phyloP scores from a whole-genome alignment of 371 early-diverging fungal species.

The Apophysomyces variabilis region DNA sequence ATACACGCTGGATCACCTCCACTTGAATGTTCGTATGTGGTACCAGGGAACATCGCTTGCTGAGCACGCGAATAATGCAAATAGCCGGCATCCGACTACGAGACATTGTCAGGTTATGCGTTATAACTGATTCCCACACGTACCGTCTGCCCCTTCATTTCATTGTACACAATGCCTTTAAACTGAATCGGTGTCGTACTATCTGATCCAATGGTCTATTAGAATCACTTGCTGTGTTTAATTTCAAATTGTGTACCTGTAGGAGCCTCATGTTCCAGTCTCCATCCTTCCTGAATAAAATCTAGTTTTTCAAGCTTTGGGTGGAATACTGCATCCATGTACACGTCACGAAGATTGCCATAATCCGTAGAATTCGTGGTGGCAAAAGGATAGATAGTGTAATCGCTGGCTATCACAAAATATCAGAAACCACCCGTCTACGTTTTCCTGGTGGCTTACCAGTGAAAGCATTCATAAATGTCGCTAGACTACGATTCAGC shows the following conservation, averaged over 20 bases:
- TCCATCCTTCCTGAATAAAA: constrained; percentile 95
- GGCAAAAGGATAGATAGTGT: constrained; percentile 94
- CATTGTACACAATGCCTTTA: constrained; percentile 97
- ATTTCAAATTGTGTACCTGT: constrained; percentile 60
- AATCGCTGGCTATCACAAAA: constrained; percentile 70
- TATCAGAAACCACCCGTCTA: neutral
- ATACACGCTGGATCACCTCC: constrained; percentile 94
- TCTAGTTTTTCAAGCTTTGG: constrained; percentile 82
- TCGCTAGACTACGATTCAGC: constrained; percentile 94
- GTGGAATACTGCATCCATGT: constrained; percentile 90
- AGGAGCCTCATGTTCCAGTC: constrained; percentile 84
- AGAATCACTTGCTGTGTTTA: neutral
- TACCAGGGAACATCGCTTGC: constrained; percentile 83
- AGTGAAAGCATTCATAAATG: constrained; percentile 97
- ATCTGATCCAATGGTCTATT: constrained; percentile 30
- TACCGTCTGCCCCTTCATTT: constrained; percentile 95
- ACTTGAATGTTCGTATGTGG: constrained; percentile 81
- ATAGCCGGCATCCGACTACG: constrained; percentile 73
- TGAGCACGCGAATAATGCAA: constrained; percentile 79
- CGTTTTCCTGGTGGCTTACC: constrained; percentile 39
- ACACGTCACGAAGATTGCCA: constrained; percentile 87
- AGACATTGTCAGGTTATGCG: neutral
- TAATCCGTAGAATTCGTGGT: constrained; percentile 89
- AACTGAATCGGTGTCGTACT: constrained; percentile 61
- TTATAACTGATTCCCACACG: constrained; percentile 3